phyloP scores from a whole-genome alignment of 2,329 filamentous ascomycete species.

The Xylaria sp. region DNA sequence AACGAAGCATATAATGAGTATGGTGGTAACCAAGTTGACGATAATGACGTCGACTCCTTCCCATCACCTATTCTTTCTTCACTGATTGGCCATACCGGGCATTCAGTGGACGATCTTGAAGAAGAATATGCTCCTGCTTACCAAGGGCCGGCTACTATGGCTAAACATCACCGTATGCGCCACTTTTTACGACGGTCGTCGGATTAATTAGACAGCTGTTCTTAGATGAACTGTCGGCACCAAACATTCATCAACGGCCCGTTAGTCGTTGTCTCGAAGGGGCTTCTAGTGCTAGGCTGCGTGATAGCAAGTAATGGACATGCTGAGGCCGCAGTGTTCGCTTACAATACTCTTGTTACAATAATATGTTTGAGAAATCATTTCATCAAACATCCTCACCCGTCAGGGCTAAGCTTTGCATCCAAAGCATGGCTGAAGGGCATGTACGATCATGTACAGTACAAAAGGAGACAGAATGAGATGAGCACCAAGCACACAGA shows the following conservation, averaged over 20 bases:
- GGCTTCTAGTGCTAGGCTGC: neutral
- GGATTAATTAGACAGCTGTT: neutral
- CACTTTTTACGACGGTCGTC: slow-evolving; percentile 16
- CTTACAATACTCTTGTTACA: neutral
- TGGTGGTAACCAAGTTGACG: neutral
- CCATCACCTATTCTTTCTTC: slow-evolving; percentile 32
- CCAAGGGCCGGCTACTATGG: neutral
- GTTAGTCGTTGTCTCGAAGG: neutral
- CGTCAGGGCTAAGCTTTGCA: neutral
- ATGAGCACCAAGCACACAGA: neutral
- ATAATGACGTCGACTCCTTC: slow-evolving; percentile 3
- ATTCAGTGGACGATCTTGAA: slow-evolving; percentile 35
- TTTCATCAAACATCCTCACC: neutral
- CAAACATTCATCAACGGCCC: neutral
- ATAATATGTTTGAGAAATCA: neutral
- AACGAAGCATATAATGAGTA: neutral
- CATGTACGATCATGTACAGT: neutral
- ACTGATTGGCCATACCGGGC: slow-evolving; percentile 39
- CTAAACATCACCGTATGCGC: slow-evolving; percentile 24
- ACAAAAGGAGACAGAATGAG: neutral
- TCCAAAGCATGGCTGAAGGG: neutral
- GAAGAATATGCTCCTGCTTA: neutral
- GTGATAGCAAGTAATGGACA: neutral
- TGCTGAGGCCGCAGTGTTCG: slow-evolving; percentile 5
- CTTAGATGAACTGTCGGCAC: neutral